These are phyloP conservation scores for Lupinus albus DNA, from an alignment of 306 rosid species.

Conservation along the genomic window DNA sequence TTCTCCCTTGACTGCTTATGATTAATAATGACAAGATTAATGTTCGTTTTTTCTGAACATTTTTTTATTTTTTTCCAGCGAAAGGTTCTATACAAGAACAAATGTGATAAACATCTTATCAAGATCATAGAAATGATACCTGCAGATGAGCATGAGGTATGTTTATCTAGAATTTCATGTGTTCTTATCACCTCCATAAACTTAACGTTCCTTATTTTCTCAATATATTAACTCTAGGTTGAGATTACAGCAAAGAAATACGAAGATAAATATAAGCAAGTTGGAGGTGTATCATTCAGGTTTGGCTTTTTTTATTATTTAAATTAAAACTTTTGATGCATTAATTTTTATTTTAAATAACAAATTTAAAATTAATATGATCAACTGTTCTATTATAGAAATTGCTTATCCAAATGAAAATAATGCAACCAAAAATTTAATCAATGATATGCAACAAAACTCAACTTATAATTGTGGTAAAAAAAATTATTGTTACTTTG, in stretches of 20 bases:
- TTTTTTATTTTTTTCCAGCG: constrained; percentile 29
- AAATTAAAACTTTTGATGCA: too few species aligned
- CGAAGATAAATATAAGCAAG: constrained; percentile 88
- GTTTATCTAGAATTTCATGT: constrained; percentile 43
- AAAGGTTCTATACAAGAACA: constrained; percentile 94
- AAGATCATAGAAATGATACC: constrained; percentile 82
- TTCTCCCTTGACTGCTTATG: constrained; percentile 10
- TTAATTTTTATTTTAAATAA: too few species aligned
- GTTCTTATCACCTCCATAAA: constrained; percentile 34
- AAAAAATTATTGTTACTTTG: too few species aligned
- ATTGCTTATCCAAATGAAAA: too few species aligned
- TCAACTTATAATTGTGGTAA: too few species aligned
- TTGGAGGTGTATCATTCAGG: constrained; percentile 89
- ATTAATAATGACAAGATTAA: constrained; percentile 14
- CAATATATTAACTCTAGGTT: constrained; percentile 57
- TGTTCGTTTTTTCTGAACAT: constrained; percentile 30
- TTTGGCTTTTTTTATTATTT: constrained; percentile 27
- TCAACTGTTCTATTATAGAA: too few species aligned
- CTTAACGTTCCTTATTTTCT: constrained; percentile 28
- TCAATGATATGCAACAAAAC: too few species aligned
- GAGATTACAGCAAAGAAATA: constrained; percentile 80
- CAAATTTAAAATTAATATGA: too few species aligned
- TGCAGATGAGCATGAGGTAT: constrained; percentile 83
- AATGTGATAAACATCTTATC: constrained; percentile 91
- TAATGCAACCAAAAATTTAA: too few species aligned